phyloP scores from a whole-genome alignment of 139 green algal genomes.

The Zygnema circumcarinatum region DNA sequence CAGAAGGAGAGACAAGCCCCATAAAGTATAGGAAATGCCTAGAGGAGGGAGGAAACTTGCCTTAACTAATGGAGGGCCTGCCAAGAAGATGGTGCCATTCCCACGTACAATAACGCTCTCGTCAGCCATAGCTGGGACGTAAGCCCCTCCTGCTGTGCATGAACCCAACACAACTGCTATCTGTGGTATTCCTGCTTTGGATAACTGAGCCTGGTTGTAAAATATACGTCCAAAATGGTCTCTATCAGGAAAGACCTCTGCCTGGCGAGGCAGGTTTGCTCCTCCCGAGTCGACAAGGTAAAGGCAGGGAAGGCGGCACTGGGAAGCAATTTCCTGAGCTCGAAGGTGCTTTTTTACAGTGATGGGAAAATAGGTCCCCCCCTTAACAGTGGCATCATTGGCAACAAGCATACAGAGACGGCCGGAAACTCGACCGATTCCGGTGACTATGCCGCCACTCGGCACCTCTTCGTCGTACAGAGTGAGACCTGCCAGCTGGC shows the following conservation, averaged over 20 bases:
- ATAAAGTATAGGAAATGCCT: not conserved
- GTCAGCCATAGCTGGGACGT: conserved; percentile 72
- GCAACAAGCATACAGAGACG: conserved; percentile 81
- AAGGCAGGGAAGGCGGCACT: conserved; percentile 88
- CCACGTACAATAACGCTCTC: conserved; percentile 60
- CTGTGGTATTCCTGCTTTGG: conserved; percentile 81
- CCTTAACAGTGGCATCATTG: conserved; percentile 94
- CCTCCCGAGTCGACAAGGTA: conserved; percentile 89
- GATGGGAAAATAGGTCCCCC: conserved; percentile 94
- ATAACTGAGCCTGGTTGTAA: conserved; percentile 85
- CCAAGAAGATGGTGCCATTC: conserved; percentile 84
- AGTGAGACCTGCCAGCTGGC: conserved; percentile 74
- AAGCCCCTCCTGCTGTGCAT: conserved; percentile 92
- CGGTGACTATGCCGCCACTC: conserved; percentile 86
- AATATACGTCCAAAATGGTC: conserved; percentile 95
- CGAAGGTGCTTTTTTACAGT: conserved; percentile 90
- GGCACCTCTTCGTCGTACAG: conserved; percentile 80
- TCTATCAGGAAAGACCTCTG: conserved; percentile 90
- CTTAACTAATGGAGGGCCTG: conserved; percentile 70
- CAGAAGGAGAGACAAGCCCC: too few species aligned
- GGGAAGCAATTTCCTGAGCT: conserved; percentile 85
- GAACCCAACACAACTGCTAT: conserved; percentile 89
- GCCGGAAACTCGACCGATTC: conserved; percentile 82
- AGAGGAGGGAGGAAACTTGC: not conserved
- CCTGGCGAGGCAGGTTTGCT: conserved; percentile 89